Percentiles rank a stretch among this genome's conserved stretches.
Conservation (phyloP, 345 rosid species). For the Heritiera fomes region DNA sequence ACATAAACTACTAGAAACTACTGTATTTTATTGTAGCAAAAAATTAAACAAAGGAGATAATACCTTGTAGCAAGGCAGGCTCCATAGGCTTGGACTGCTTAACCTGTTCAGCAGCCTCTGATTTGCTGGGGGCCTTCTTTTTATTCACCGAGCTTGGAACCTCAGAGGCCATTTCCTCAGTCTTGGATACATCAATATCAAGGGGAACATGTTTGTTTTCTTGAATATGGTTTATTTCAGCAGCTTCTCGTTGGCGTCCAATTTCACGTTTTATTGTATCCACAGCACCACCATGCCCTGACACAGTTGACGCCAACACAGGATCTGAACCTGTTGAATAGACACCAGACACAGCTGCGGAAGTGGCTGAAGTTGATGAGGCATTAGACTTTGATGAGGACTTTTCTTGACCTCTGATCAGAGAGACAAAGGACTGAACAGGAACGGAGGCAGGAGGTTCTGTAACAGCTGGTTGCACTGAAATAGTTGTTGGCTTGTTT, state of each 20-base stretch:
- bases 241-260: slow-evolving; percentile 30
- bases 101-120: slow-evolving; percentile 34
- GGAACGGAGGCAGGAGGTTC: slow-evolving; percentile 25
- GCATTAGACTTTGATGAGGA: slow-evolving; percentile 26
- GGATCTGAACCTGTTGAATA: slow-evolving; percentile 44
- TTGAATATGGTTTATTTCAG: slow-evolving; percentile 35
- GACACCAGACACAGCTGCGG: slow-evolving; percentile 37
- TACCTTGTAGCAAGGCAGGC: slow-evolving; percentile 48
- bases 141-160: slow-evolving; percentile 6
- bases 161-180: slow-evolving; percentile 23
- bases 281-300: slow-evolving; percentile 30
- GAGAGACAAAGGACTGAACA: slow-evolving; percentile 27
- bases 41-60: not conserved
- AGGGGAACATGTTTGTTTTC: slow-evolving; percentile 26
- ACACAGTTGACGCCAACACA: slow-evolving; percentile 37
- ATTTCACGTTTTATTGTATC: slow-evolving; percentile 33
- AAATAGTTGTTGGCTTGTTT: slow-evolving; percentile 22
- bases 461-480: slow-evolving; percentile 21
- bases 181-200: slow-evolving; percentile 18
- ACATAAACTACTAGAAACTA: not conserved
- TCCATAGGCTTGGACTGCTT: slow-evolving; percentile 36
- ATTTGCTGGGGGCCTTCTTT: slow-evolving; percentile 27
- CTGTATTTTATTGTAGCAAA: not conserved
- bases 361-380: slow-evolving; percentile 21
- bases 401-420: slow-evolving; percentile 39